phyloP scores from a whole-genome alignment of 129 eudicot genomes.

The Heracleum sosnowskyi region DNA sequence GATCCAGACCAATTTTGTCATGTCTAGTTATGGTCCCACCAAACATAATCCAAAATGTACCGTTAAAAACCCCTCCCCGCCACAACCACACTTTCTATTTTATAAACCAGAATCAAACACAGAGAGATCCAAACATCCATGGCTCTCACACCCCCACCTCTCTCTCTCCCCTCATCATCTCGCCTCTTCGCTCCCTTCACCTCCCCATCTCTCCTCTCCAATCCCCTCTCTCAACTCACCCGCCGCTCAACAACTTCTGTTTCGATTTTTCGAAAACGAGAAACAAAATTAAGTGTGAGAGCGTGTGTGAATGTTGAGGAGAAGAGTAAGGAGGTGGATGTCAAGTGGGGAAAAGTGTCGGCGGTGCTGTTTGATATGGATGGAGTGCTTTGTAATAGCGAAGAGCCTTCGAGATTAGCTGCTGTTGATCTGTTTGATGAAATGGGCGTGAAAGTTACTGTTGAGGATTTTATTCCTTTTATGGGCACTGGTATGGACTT shows the following conservation, averaged over 20 bases:
- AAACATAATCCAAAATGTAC: neutral
- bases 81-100: neutral
- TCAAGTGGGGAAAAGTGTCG: slow-evolving; percentile 78
- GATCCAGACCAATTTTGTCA: too few relatives aligned
- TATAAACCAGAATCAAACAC: neutral
- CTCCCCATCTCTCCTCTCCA: neutral
- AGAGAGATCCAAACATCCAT: neutral
- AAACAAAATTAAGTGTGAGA: neutral
- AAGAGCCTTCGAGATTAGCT: slow-evolving; percentile 69
- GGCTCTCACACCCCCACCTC: neutral
- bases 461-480: slow-evolving; percentile 83
- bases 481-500: slow-evolving; percentile 68
- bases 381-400: slow-evolving; percentile 97
- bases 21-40: neutral
- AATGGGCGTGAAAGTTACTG: slow-evolving; percentile 80
- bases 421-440: slow-evolving; percentile 87
- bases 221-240: neutral
- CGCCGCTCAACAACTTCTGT: neutral
- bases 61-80: slow-evolving; percentile 3
- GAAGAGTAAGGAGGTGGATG: slow-evolving; percentile 22
- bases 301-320: slow-evolving; percentile 45
- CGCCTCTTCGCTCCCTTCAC: neutral
- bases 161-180: neutral
- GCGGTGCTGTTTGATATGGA: slow-evolving; percentile 99
- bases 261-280: neutral